Evolutionary conservation across 345 rosid genomes (phyloP), one percentile per base, ranked within the genome.

Genomic region (Cochlearia excelsa): DNA sequence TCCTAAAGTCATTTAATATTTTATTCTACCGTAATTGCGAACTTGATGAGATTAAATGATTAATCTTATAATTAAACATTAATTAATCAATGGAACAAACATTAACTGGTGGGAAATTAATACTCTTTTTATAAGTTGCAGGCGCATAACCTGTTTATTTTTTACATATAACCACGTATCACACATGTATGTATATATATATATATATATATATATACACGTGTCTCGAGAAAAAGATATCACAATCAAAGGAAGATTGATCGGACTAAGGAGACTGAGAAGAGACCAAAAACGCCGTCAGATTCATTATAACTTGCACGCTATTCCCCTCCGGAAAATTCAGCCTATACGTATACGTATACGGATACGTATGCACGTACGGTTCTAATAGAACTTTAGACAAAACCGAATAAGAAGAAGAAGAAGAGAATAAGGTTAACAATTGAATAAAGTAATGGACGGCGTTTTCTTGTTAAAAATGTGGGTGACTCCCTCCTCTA

Each of bases 401-500:
- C 9, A 33, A 40, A 8, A 39, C 23, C 43, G 27, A n/a, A 30
- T 4, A 63, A 40, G 54, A 37, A 52, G 2, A 23, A 33, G 11
- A 51, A 54, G 60, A 40, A 27, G 62, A 35, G 59, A 23, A 27
- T 31, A 26, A 34, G 2, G 23, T 2, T 2, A 11, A 53, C 3
- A 53, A 2, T 39, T 9, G 23, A 16, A 16, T 16, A 16, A 16
- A 16, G 2, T 1, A 46, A 85, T 88, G 93, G 88, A 85, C 11
- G 62, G 74, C 34, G 29, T 85, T 33, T 79, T 67, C 66, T 16
- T 16, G 23, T 74, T 85, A 72, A 82, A 80, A 54, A 44, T 83
- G 16, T 82, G 83, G 72, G 82, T 85, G 57, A 29, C 56, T 81
- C 39, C 37, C 82, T 67, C 68, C 23, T 16, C 93, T 51, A 10